A percentile compares a stretch with the other conserved stretches of the same genome.
These are phyloP conservation scores for Alternaria sp. DNA, from an alignment of 2,329 filamentous ascomycete genomes.

Conservation along the genomic window DNA sequence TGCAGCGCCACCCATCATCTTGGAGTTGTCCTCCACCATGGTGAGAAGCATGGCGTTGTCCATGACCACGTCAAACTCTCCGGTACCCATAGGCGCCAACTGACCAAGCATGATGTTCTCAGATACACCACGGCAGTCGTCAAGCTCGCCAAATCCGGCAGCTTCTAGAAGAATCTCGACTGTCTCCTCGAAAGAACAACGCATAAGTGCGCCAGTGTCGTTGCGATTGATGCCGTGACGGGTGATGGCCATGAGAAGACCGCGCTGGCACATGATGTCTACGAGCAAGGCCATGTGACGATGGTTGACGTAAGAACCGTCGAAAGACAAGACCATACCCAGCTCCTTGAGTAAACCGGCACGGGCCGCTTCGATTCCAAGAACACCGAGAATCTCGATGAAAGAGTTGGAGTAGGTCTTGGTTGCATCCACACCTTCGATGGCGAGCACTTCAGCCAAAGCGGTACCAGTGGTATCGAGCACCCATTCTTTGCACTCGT, in stretches of 20 bases:
- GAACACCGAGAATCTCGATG: slow-evolving; percentile 91
- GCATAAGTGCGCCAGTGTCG: slow-evolving; percentile 97
- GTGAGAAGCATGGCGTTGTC: slow-evolving; percentile 97
- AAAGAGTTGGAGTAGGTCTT: slow-evolving; percentile 96
- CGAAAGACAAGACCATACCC: slow-evolving; percentile 92
- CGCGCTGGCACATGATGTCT: slow-evolving; percentile 97
- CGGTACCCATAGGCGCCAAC: slow-evolving; percentile 95
- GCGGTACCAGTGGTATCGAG: slow-evolving; percentile 93
- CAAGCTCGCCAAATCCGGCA: slow-evolving; percentile 90
- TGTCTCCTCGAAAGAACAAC: slow-evolving; percentile 99
- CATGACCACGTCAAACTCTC: slow-evolving; percentile 91
- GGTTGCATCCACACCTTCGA: slow-evolving; percentile 85
- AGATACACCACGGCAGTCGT: slow-evolving; percentile 97
- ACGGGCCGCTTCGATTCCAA: slow-evolving; percentile 94
- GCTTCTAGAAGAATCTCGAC: slow-evolving; percentile 98
- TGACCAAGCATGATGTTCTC: slow-evolving; percentile 99
- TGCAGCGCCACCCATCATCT: slow-evolving; percentile 69
- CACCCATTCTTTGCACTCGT: slow-evolving; percentile 88
- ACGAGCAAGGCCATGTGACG: slow-evolving; percentile 94
- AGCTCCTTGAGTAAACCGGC: slow-evolving; percentile 86
- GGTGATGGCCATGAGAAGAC: slow-evolving; percentile 93
- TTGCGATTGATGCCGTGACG: slow-evolving; percentile 98
- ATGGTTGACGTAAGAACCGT: slow-evolving; percentile 99
- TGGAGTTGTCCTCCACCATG: slow-evolving; percentile 89
- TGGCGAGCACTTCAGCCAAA: slow-evolving; percentile 80